Evolutionary conservation across 208 protist species (phyloP).

Genomic region (Trypanosoma theileri): DNA sequence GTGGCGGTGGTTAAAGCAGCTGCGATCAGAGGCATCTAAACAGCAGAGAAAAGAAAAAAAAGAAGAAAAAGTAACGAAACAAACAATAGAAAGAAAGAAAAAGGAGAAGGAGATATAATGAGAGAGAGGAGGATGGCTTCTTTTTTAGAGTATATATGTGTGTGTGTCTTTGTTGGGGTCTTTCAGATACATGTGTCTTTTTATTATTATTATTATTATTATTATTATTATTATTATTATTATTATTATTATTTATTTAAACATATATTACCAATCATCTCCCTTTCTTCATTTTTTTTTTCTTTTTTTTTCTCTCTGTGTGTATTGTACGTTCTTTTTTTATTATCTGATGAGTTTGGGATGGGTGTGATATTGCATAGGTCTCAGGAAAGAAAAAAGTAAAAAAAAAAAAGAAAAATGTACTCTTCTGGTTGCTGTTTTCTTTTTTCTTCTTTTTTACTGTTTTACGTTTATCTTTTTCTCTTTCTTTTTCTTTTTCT

Average conservation of each 20-base stretch:
- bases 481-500: no score
- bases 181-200: slow-evolving; percentile 5
- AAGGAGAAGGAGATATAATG: slow-evolving; percentile 1
- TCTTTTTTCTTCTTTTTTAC: not conserved
- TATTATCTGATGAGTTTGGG: not conserved
- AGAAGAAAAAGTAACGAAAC: not conserved
- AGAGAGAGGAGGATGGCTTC: no score
- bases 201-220: no score
- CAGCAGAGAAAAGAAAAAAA: slow-evolving; percentile 6
- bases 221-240: no score
- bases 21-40: not conserved
- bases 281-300: not conserved
- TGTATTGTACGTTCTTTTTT: no score
- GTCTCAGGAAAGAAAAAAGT: not conserved
- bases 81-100: not conserved
- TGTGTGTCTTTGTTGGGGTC: not conserved
- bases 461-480: no score
- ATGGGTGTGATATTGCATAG: not conserved
- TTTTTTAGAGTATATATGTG: not conserved
- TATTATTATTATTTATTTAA: no score
- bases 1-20: slow-evolving; percentile 40
- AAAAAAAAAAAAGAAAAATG: slow-evolving; percentile 9
- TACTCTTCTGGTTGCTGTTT: not conserved
- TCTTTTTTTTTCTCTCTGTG: not conserved
- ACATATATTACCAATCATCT: slow-evolving; percentile 7